Evolutionary conservation across 2,329 filamentous ascomycete species (phyloP), one percentile per base, ranked within the genome.

Genomic region (Phialocephala sp.): DNA sequence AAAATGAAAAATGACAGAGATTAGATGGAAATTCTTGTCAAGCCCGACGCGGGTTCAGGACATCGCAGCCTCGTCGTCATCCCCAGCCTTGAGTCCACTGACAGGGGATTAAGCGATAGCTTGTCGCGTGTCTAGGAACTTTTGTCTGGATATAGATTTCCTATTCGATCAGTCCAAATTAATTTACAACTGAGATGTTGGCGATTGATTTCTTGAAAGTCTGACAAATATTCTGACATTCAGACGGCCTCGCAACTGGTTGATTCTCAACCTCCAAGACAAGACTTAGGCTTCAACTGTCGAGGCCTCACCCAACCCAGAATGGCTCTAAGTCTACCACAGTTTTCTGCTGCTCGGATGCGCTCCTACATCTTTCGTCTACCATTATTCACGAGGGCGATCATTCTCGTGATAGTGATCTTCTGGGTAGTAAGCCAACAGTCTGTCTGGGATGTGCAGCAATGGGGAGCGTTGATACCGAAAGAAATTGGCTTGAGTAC

Each of bases 331-430:
- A 71, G 68, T 57, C 66, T 77, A 20, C 75, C 76, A n/a, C 72
- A 74, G 64, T 89, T 96, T 79, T 94, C 89, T 79, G 87, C 90
- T 37, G 79, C 85, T 67, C 88, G 92, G 72, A 84, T 93, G 73
- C 90, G 92, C 70, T 92, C 91, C 9, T 97, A 97, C 77, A 75
- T 97, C 70, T 83, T 92, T 66, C 89, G 93, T 58, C 83, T 98
- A n/a, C 94, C 95, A 41, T 83, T 98, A 1, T 93, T 95, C 76
- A 97, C 95, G 32, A 88, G 94, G 59, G 78, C 85, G 20, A 85
- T 93, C 15, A 77, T 93, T 22, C 74, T 88, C 4, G 79, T 89
- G 54, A 91, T 97, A 64, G 74, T 91, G 37, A 80, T 82, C 14
- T 84, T 92, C 68, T 96, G 90, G 87, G 73, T 92, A 41, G 81